These are phyloP conservation scores for Mortierella antarctica DNA, from an alignment of 192 early-diverging fungal species.

Conservation along the genomic window DNA sequence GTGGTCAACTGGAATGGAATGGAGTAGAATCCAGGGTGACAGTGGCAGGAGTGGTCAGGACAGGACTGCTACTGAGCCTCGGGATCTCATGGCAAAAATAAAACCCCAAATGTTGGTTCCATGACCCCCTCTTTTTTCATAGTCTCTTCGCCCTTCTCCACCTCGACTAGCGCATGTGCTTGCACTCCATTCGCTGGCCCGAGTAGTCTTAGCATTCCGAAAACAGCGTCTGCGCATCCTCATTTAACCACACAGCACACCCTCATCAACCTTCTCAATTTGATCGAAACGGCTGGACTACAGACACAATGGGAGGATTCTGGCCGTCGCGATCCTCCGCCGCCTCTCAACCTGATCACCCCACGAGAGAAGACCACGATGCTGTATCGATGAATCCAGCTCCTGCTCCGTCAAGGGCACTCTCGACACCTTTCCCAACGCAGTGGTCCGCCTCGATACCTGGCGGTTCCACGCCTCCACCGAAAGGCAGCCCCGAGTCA, in stretches of 20 bases:
- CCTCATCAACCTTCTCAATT: not conserved
- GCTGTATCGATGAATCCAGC: slow-evolving; percentile 29
- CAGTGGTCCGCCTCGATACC: slow-evolving; percentile 3
- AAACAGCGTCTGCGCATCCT: no score
- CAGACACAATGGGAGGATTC: slow-evolving; percentile 38
- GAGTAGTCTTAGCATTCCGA: no score
- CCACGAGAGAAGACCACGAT: not conserved
- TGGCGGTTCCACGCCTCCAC: not conserved
- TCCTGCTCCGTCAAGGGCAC: slow-evolving; percentile 23
- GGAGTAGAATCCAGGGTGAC: no score
- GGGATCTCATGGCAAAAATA: no score
- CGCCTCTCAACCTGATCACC: slow-evolving; percentile 3
- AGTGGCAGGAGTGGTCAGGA: no score
- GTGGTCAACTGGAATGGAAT: no score
- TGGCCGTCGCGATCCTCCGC: slow-evolving; percentile 23
- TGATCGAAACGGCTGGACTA: not conserved
- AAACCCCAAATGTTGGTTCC: not conserved
- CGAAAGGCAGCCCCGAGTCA: not conserved
- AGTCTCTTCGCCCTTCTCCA: not conserved
- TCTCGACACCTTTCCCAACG: slow-evolving; percentile 26
- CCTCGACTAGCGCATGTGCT: not conserved
- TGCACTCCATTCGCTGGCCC: no score
- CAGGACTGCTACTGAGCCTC: no score
- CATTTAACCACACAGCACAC: not conserved
- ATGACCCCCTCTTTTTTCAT: not conserved